These are phyloP conservation scores for Closterium sp. DNA, from an alignment of 139 green algal genomes.

Conservation along the genomic window DNA sequence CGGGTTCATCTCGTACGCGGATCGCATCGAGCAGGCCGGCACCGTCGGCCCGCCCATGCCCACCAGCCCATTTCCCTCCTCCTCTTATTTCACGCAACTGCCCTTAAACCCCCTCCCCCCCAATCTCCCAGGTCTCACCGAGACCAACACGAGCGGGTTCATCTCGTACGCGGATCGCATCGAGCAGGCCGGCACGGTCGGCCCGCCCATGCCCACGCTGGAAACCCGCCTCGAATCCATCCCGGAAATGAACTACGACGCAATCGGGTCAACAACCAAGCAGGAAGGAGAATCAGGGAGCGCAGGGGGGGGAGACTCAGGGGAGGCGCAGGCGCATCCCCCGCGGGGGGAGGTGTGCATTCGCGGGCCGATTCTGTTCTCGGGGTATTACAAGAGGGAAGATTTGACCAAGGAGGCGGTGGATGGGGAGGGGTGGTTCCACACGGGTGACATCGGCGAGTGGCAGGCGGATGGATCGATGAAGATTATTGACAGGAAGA, in stretches of 20 bases:
- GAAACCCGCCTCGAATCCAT: conserved; percentile 76
- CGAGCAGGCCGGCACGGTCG: neutral
- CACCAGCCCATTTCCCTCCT: no score
- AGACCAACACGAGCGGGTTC: neutral
- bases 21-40: no score
- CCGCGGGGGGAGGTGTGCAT: conserved; percentile 86
- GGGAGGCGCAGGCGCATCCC: conserved; percentile 28
- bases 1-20: no score
- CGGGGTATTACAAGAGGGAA: conserved; percentile 91
- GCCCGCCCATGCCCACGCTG: neutral
- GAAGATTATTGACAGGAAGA: conserved; percentile 94
- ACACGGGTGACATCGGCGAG: conserved; percentile 77
- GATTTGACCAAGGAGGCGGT: conserved; percentile 76
- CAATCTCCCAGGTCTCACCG: neutral
- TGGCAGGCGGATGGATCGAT: conserved; percentile 72
- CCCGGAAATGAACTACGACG: conserved; percentile 95
- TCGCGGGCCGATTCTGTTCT: conserved; percentile 77
- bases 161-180: neutral
- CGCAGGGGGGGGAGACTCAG: no score
- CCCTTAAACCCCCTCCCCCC: no score
- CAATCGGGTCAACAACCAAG: conserved; percentile 53
- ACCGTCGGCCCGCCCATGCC: no score
- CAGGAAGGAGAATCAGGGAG: no score
- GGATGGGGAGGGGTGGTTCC: conserved; percentile 79
- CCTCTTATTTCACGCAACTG: no score